These are phyloP conservation scores for Nannochloropsis gaditana DNA, from an alignment of 108 stramenopile species.

Conservation along the genomic window DNA sequence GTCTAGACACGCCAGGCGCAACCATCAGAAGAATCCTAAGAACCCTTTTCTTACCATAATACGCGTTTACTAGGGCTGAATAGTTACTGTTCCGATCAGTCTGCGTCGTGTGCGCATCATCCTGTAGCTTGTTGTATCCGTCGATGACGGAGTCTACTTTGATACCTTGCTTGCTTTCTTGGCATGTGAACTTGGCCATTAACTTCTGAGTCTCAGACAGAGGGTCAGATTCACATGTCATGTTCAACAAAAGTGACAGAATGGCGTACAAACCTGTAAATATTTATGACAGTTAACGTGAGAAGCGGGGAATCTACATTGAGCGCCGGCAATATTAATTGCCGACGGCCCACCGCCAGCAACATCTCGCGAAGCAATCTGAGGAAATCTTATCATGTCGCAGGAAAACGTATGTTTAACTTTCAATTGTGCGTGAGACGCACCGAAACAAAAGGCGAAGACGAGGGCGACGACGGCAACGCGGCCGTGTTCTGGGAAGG, in stretches of 20 bases:
- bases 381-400: too few relatives aligned
- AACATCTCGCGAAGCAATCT: too few relatives aligned
- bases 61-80: constrained; percentile 51
- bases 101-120: constrained; percentile 32
- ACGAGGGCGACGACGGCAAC: neutral
- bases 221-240: neutral
- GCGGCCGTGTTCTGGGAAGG: constrained; percentile 15
- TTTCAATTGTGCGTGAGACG: neutral
- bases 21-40: neutral
- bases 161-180: constrained; percentile 40
- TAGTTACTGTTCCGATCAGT: constrained; percentile 41
- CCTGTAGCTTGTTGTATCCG: constrained; percentile 55
- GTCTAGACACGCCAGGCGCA: too few relatives aligned
- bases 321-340: too few relatives aligned
- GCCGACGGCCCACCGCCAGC: too few relatives aligned
- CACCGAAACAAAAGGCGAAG: neutral
- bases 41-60: constrained; percentile 39
- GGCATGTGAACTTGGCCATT: constrained; percentile 30
- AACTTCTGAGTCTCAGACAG: constrained; percentile 18
- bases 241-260: neutral
- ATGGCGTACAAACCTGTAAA: neutral
- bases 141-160: constrained; percentile 55
- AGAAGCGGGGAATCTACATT: too few relatives aligned
- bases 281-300: too few relatives aligned
- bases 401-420: too few relatives aligned